Percentiles rank a stretch among this genome's conserved stretches.
phyloP scores from a whole-genome alignment of 1,284 basidiomycete species.

The Malassezia vespertilionis region DNA sequence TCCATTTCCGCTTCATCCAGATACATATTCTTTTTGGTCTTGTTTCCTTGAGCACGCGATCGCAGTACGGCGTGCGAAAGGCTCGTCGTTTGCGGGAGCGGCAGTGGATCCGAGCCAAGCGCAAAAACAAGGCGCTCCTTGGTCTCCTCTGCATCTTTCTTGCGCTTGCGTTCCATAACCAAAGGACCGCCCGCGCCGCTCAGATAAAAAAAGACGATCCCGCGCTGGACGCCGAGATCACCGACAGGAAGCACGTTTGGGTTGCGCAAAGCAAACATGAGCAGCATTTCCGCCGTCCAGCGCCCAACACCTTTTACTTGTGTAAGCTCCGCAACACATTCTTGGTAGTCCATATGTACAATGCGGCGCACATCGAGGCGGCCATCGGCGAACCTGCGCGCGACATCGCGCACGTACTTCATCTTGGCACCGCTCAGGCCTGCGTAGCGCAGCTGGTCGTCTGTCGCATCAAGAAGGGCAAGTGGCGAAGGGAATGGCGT shows the following conservation, averaged over 20 bases:
- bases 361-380: constrained; percentile 35
- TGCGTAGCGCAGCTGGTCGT: constrained; percentile 29
- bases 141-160: constrained; percentile 7
- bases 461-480: constrained; percentile 28
- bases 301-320: constrained; percentile 41
- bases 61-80: constrained; percentile 20
- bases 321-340: constrained; percentile 31
- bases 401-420: constrained; percentile 39
- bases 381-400: constrained; percentile 35
- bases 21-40: constrained; percentile 39
- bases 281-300: constrained; percentile 45
- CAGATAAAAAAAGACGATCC: constrained; percentile 36
- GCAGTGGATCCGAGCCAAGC: constrained; percentile 6
- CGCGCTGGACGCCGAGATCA: constrained; percentile 43
- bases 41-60: constrained; percentile 32
- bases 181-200: constrained; percentile 24
- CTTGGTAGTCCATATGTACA: constrained; percentile 29
- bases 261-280: constrained; percentile 43
- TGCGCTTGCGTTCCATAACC: constrained; percentile 29
- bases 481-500: constrained; percentile 38
- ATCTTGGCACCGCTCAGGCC: constrained; percentile 41
- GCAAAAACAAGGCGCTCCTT: neutral
- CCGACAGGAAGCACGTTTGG: constrained; percentile 39
- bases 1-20: constrained; percentile 40
- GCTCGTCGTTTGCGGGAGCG: constrained; percentile 13